Evolutionary conservation across 345 rosid species (phyloP).

Genomic region (Eucalyptus marginata): DNA sequence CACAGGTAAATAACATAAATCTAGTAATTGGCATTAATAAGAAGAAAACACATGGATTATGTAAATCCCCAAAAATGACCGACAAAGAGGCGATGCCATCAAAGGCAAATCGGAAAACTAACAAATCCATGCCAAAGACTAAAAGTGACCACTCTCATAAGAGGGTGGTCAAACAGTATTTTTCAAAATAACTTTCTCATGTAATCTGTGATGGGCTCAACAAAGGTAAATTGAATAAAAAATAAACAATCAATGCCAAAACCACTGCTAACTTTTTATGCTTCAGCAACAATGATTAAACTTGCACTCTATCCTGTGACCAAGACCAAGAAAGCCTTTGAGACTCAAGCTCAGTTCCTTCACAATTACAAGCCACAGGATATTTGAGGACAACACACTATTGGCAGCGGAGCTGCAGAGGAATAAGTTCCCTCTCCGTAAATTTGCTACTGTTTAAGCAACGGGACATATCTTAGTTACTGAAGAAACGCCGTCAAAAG

Average conservation of each 20-base stretch:
- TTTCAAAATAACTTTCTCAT: neutral
- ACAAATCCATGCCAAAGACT: neutral
- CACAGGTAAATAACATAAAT: neutral
- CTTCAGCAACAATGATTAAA: neutral
- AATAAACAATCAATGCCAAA: neutral
- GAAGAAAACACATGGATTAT: neutral
- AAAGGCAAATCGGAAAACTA: neutral
- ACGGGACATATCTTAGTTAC: neutral
- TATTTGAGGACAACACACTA: neutral
- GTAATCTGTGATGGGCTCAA: neutral
- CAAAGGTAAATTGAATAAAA: neutral
- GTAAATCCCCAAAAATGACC: neutral
- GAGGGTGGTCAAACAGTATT: neutral
- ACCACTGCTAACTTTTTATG: neutral
- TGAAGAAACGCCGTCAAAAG: neutral
- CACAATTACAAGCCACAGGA: neutral
- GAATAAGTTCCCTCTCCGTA: neutral
- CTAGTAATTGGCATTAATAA: too few species aligned
- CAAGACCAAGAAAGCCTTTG: neutral
- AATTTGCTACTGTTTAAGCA: neutral
- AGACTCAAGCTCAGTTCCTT: neutral
- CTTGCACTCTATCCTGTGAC: neutral
- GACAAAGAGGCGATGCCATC: neutral
- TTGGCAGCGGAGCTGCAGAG: neutral
- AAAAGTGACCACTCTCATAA: neutral